A percentile compares a stretch with the other conserved stretches of the same genome.
phyloP scores from a whole-genome alignment of 192 early-diverging fungal species.

The Tieghemiomyces parasiticus region DNA sequence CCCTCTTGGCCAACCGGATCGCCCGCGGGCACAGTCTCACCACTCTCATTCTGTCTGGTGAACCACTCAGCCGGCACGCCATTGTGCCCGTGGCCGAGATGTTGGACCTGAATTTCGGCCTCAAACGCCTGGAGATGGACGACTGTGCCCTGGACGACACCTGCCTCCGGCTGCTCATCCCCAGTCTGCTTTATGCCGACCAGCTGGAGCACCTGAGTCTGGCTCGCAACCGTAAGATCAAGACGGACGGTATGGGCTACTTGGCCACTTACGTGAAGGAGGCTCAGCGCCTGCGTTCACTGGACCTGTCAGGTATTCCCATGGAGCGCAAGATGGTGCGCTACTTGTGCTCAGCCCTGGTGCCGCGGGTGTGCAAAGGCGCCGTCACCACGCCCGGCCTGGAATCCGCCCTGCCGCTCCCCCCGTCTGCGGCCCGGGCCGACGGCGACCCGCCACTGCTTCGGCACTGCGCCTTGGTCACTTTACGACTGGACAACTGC shows the following conservation, averaged over 20 bases:
- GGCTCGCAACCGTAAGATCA: conserved; percentile 49
- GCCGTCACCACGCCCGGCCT: neutral
- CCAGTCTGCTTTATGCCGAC: conserved; percentile 56
- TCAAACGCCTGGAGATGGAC: conserved; percentile 45
- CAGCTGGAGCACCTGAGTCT: conserved; percentile 46
- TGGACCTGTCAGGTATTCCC: conserved; percentile 53
- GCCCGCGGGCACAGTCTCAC: conserved; percentile 1
- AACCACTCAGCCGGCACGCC: conserved; percentile 33
- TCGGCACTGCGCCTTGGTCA: conserved; percentile 15
- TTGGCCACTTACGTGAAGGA: conserved; percentile 59
- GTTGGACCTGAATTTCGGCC: conserved; percentile 57
- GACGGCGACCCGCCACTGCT: neutral
- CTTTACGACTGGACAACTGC: conserved; percentile 35
- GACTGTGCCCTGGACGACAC: conserved; percentile 61
- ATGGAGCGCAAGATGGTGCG: conserved; percentile 53
- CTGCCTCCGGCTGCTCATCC: conserved; percentile 48
- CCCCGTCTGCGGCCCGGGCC: neutral
- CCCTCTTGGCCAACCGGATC: neutral
- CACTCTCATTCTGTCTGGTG: conserved; percentile 25
- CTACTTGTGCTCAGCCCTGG: conserved; percentile 50
- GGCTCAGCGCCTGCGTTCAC: conserved; percentile 39
- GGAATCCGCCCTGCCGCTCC: too few relatives aligned
- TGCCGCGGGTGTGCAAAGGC: conserved; percentile 8
- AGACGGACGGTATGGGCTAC: conserved; percentile 59
- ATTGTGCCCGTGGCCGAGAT: conserved; percentile 60